Percentiles rank a stretch among this genome's conserved stretches.
Conservation (phyloP, 2,329 filamentous ascomycete genomes). For the Pseudogymnoascus verrucosus region DNA sequence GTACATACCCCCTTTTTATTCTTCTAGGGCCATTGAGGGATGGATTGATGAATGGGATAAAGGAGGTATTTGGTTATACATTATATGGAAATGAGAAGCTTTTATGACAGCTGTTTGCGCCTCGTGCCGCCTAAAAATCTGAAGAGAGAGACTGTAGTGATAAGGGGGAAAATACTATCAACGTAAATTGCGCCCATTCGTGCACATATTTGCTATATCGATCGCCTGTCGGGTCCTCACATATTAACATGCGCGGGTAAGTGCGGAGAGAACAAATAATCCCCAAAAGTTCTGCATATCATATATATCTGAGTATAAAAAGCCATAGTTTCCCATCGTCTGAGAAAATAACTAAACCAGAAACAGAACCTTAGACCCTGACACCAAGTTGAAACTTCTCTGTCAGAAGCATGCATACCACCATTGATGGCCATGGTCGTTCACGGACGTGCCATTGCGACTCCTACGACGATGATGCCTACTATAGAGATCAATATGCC, state of each 20-base stretch:
- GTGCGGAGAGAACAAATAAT: neutral
- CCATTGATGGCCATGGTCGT: neutral
- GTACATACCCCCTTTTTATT: slow-evolving; percentile 3
- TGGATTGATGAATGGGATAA: neutral
- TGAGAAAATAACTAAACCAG: neutral
- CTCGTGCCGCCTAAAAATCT: too few species aligned
- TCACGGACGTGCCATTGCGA: neutral
- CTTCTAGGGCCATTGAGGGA: slow-evolving; percentile 1
- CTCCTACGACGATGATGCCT: neutral
- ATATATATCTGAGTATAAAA: neutral
- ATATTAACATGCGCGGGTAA: neutral
- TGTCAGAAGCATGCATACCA: neutral
- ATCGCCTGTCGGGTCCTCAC: neutral
- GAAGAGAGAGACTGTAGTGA: too few species aligned
- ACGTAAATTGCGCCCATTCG: too few species aligned
- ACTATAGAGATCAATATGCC: neutral
- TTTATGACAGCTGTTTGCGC: neutral
- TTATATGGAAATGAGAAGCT: slow-evolving; percentile 6
- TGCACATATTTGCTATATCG: neutral
- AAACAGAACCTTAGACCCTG: neutral
- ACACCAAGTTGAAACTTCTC: neutral
- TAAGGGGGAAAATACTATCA: too few species aligned
- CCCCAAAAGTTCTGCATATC: neutral
- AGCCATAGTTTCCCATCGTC: neutral
- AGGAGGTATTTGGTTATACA: slow-evolving; percentile 8